Percentiles rank a stretch among this genome's conserved stretches.
Conservation (phyloP, 176 grass and related monocot species). For the Raddia guianensis region DNA sequence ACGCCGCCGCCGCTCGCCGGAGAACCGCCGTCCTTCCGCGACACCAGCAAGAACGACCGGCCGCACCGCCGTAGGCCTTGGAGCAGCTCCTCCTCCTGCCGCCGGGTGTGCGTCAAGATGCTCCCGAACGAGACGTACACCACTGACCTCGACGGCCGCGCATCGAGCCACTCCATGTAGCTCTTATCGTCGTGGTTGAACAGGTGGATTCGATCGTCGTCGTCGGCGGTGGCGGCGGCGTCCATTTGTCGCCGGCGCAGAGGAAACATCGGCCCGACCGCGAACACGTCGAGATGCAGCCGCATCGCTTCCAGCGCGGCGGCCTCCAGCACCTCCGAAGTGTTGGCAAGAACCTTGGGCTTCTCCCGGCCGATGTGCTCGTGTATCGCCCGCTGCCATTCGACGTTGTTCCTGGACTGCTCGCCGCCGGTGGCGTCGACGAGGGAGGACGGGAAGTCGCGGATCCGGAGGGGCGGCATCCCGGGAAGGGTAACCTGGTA, state of each 20-base stretch:
- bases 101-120: conserved; percentile 33
- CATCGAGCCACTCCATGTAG: conserved; percentile 60
- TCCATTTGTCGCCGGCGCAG: neutral
- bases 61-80: conserved; percentile 20
- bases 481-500: conserved; percentile 23
- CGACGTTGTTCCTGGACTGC: neutral
- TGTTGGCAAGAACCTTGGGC: conserved; percentile 41
- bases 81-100: conserved; percentile 50
- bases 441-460: conserved; percentile 48
- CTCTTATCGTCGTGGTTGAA: conserved; percentile 12
- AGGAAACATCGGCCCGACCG: conserved; percentile 30
- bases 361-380: neutral
- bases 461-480: conserved; percentile 18
- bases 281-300: conserved; percentile 14
- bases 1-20: neutral
- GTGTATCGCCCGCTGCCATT: neutral
- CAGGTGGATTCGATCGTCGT: neutral
- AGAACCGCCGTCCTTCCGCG: conserved; percentile 31
- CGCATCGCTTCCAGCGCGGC: conserved; percentile 12
- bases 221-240: neutral
- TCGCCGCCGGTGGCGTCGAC: neutral
- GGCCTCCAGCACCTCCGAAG: conserved; percentile 37
- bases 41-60: conserved; percentile 48
- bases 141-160: conserved; percentile 38
- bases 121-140: conserved; percentile 67